phyloP scores from a whole-genome alignment of 2,329 filamentous ascomycete genomes.

The Colletotrichum sp. region DNA sequence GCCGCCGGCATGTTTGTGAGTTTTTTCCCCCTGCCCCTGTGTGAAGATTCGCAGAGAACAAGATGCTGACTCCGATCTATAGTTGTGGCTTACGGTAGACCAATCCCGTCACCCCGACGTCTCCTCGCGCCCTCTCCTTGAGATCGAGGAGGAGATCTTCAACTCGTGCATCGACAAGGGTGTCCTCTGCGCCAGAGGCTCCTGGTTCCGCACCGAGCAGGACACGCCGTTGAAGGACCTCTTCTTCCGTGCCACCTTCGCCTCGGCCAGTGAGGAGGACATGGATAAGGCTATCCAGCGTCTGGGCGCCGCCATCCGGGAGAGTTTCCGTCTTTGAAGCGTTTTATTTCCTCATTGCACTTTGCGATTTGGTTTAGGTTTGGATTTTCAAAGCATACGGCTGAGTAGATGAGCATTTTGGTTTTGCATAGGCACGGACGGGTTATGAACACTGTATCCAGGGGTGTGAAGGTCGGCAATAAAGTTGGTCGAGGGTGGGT shows the following conservation, averaged over 20 bases:
- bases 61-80: neutral
- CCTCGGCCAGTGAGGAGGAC: conserved; percentile 73
- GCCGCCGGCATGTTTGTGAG: conserved; percentile 93
- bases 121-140: conserved; percentile 56
- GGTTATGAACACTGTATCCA: neutral
- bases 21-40: conserved; percentile 28
- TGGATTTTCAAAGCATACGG: neutral
- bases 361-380: neutral
- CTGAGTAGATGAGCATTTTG: neutral
- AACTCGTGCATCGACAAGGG: conserved; percentile 75
- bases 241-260: conserved; percentile 91
- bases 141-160: conserved; percentile 89
- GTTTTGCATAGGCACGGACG: neutral
- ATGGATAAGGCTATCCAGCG: conserved; percentile 76
- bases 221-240: conserved; percentile 65
- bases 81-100: conserved; percentile 78
- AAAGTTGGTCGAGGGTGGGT: neutral
- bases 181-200: conserved; percentile 82
- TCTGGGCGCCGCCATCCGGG: conserved; percentile 76
- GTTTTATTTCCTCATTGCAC: neutral
- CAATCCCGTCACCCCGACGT: conserved; percentile 69
- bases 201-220: conserved; percentile 87
- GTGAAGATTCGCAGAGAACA: neutral
- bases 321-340: conserved; percentile 47
- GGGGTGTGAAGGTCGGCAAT: neutral